Percentiles rank a stretch among this genome's conserved stretches.
These are phyloP conservation scores for Prototheca cutis DNA, from an alignment of 163 green algal genomes.

Conservation along the genomic window DNA sequence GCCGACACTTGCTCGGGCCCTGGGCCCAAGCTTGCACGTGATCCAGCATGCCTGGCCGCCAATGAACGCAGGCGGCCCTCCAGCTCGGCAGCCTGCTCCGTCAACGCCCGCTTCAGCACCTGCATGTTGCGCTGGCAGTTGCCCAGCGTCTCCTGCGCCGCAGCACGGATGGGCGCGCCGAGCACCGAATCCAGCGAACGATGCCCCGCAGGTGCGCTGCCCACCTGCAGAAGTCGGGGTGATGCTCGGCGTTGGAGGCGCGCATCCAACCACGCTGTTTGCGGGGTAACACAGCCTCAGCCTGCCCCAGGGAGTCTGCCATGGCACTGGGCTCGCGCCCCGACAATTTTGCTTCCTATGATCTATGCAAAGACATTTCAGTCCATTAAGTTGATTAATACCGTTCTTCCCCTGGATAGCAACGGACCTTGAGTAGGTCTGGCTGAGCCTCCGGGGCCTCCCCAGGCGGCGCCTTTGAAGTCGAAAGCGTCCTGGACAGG, in stretches of 20 bases:
- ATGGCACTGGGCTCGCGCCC: not conserved
- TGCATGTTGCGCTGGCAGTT: slow-evolving; percentile 25
- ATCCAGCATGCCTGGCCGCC: too few relatives aligned
- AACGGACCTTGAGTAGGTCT: too few relatives aligned
- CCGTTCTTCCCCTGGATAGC: too few relatives aligned
- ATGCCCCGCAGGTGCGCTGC: not conserved
- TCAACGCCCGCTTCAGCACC: slow-evolving; percentile 36
- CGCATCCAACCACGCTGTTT: too few relatives aligned
- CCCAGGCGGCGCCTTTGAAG: not conserved
- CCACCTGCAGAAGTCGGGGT: not conserved
- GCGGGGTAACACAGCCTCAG: not conserved
- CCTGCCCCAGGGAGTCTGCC: not conserved
- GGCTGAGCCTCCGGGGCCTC: not conserved
- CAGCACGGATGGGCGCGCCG: not conserved
- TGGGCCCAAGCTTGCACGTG: not conserved
- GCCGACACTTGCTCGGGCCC: not conserved
- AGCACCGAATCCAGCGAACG: not conserved
- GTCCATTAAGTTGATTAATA: not conserved
- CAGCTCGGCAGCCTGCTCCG: slow-evolving; percentile 12
- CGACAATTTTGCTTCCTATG: too few relatives aligned
- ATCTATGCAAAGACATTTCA: not conserved
- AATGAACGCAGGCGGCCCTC: not conserved
- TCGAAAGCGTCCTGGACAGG: not conserved
- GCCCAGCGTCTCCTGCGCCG: not conserved
- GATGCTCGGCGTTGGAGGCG: not conserved